Conservation (phyloP, 805 yeast species). For the Ogataea populi-albae region DNA sequence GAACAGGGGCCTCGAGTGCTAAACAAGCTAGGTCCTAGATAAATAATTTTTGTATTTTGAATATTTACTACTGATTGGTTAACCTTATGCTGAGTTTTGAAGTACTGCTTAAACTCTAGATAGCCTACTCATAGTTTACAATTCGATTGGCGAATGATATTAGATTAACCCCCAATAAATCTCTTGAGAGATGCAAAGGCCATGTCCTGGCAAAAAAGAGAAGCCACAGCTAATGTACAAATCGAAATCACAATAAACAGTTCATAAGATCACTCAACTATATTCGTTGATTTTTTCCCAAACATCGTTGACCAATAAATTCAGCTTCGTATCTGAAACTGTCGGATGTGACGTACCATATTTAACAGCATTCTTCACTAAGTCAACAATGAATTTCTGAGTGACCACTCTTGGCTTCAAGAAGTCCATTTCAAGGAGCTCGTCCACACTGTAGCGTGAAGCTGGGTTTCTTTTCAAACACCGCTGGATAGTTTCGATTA, state of each 20-base stretch:
- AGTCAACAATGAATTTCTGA: slow-evolving; percentile 59
- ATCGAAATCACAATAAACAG: no score
- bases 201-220: no score
- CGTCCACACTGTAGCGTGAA: slow-evolving; percentile 60
- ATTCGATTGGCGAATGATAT: no score
- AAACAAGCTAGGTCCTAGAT: slow-evolving; percentile 90
- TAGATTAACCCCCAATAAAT: no score
- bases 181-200: no score
- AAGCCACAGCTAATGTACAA: no score
- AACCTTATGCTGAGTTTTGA: no score
- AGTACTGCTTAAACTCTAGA: no score
- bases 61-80: not conserved
- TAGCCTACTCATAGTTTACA: no score
- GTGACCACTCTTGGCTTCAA: slow-evolving; percentile 74
- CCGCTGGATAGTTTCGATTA: slow-evolving; percentile 65
- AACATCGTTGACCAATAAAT: slow-evolving; percentile 52
- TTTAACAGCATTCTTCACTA: slow-evolving; percentile 73
- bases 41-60: slow-evolving; percentile 14
- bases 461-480: slow-evolving; percentile 73
- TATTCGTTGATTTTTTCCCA: slow-evolving; percentile 49
- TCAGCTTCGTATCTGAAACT: slow-evolving; percentile 36
- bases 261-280: slow-evolving; percentile 30
- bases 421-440: slow-evolving; percentile 61
- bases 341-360: slow-evolving; percentile 54
- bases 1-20: slow-evolving; percentile 89